Conservation (phyloP, 2,329 filamentous ascomycete species). For the Elsinoe arachidis region DNA sequence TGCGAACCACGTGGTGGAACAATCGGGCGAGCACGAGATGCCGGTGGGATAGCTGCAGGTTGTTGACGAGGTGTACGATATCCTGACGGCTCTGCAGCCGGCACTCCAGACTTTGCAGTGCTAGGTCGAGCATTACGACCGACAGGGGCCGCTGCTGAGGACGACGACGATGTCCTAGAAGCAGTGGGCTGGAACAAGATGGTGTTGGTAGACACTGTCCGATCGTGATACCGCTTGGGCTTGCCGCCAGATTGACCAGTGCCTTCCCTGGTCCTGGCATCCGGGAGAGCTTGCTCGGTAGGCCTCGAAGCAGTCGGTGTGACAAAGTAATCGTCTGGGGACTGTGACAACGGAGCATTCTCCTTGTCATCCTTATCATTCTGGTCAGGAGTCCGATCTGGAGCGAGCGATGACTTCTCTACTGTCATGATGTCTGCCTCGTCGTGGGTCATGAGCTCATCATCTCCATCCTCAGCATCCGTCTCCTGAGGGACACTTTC, state of each 20-base stretch:
- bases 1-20: conserved; percentile 44
- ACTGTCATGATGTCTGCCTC: conserved; percentile 26
- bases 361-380: conserved; percentile 6
- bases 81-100: conserved; percentile 31
- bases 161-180: conserved; percentile 22
- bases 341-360: conserved; percentile 2
- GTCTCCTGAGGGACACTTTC: conserved; percentile 52
- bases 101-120: conserved; percentile 29
- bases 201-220: conserved; percentile 72
- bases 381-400: conserved; percentile 13
- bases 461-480: conserved; percentile 71
- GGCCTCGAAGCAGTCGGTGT: neutral
- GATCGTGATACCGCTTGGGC: conserved; percentile 44
- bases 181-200: conserved; percentile 69
- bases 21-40: conserved; percentile 47
- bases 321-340: conserved; percentile 2
- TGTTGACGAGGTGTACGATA: conserved; percentile 37
- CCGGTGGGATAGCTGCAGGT: conserved; percentile 18
- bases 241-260: conserved; percentile 12
- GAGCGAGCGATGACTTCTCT: conserved; percentile 14
- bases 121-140: conserved; percentile 16
- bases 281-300: conserved; percentile 9
- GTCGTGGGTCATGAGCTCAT: conserved; percentile 77
- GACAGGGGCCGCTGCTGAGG: conserved; percentile 1
- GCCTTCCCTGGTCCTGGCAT: conserved; percentile 15